These are phyloP conservation scores for Penicillium sp. DNA, from an alignment of 2,329 filamentous ascomycete genomes.

Conservation along the genomic window DNA sequence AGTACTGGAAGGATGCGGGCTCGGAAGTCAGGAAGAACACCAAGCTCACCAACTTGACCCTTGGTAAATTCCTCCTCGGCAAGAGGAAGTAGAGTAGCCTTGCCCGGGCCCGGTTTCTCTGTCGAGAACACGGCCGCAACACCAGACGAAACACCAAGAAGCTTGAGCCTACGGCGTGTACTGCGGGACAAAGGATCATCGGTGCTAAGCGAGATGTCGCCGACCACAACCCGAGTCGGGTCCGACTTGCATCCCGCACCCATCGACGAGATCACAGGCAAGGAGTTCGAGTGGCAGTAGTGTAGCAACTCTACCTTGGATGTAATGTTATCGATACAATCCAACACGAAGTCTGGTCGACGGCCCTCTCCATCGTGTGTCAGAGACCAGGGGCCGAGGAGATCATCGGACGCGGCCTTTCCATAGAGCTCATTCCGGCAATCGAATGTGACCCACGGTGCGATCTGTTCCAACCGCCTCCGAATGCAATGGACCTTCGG, in stretches of 20 bases:
- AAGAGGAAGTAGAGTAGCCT: constrained; percentile 83
- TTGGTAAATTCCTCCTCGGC: constrained; percentile 84
- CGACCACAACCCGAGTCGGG: constrained; percentile 79
- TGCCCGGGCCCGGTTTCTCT: constrained; percentile 84
- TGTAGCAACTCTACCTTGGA: constrained; percentile 88
- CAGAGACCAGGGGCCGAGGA: constrained; percentile 65
- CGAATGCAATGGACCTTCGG: constrained; percentile 86
- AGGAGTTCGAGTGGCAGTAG: constrained; percentile 74
- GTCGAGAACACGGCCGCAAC: constrained; percentile 92
- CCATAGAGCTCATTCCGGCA: constrained; percentile 80
- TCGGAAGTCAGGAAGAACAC: constrained; percentile 86
- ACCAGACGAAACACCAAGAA: constrained; percentile 72
- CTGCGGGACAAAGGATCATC: constrained; percentile 86
- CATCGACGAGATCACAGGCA: constrained; percentile 92
- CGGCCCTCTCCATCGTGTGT: constrained; percentile 43
- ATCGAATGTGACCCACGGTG: constrained; percentile 90
- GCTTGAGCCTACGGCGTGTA: constrained; percentile 75
- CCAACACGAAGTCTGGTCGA: constrained; percentile 82
- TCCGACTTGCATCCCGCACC: constrained; percentile 92
- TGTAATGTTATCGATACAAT: constrained; percentile 98
- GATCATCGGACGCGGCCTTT: constrained; percentile 59
- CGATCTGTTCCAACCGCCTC: constrained; percentile 75
- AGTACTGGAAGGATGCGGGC: constrained; percentile 92
- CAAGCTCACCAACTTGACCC: constrained; percentile 79
- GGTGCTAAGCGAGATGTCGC: constrained; percentile 82